Base-by-base conservation (phyloP, 1,284 basidiomycete genomes). In the Leccinum pachyderme region DNA sequence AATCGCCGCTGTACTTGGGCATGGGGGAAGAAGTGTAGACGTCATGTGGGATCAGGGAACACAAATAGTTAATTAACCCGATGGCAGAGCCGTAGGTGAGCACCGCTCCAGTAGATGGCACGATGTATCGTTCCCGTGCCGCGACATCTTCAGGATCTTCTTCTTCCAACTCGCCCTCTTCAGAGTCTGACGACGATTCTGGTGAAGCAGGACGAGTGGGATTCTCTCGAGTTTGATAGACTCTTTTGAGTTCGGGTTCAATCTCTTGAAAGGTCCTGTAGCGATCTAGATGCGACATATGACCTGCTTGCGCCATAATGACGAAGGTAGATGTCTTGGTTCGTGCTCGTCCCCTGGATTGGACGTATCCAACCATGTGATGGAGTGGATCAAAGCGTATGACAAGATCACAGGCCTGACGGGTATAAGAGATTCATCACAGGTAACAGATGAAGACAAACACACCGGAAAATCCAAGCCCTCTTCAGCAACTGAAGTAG, bases 401-500 rank as follows among this genome's bases (percentile, higher is more conserved):
- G 49, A 92, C 88, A n/a, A 93, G 76, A 63, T 91, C 87, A 68
- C 91, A 93, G 9, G 87, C 86, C 87, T 91, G 54, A 12, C 43
- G 5, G 51, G 35, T 32, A 52, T 63, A 55, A 37, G 41, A 11
- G 15, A 29, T 49, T 47, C 13, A 7, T 28, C 24, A 47, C 33
- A 15, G 25, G 51, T 27, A 31, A 37, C 55, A 18, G 8, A 29
- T 37, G 13, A 5, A 47, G 22, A 31, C 13, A 28, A 13, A 52
- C 79, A 51, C 65, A 87, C 87, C 12, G 86, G 88, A 71, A 94
- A 92, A 69, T 94, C 91, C 27, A 94, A 78, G 0, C 91, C 92
- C 74, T 94, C 91, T 72, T 95, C 92, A 1, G 90, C 92, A 6
- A 94, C 91, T 7, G 86, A 85, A 0, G 91, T 94, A 4, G 91